Base-by-base conservation (phyloP, 805 yeast species). In the Lachancea lanzarotensis region DNA sequence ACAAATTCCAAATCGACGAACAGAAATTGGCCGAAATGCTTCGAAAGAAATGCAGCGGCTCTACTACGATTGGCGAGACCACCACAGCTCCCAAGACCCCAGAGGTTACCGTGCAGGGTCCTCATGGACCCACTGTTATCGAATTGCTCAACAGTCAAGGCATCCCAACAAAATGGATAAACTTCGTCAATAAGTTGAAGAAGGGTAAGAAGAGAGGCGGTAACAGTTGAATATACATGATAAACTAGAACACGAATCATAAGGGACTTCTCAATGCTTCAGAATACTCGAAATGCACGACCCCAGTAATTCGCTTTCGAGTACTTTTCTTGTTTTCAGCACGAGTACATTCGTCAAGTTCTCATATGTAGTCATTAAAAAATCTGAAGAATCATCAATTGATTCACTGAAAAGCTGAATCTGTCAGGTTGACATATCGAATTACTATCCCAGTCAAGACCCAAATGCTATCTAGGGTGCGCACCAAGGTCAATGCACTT, bases 81-180 rank as follows among this genome's bases (percentile, higher is more conserved):
- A 68, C 70, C 13, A 55, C 55, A 1, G 74, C 76, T 42, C 81
- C 82, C 3, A 74, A 72, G 32, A 56, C 74, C 0, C 62, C 71
- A 34, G 95, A 86, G 55, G 88, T 93, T 3, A 74, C 80, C 38
- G 95, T 93, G 2, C 98, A 93, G 67, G 98, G 98, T 0, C 84
- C 91, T 2, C 98, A 91, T 60, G 79, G 80, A 19, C 74, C 77
- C 38, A 61, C 73, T 0, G 77, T 84, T 10, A 67, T 72, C n/a
- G 82, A 80, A 2, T 60, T 82, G 37, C 65, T 90, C 46, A 72
- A 36, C 68, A 67, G 78, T 46, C 69, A 71, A 43, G 95, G 95
- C 0, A 65, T 91, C 20, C 81, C 83, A 19, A 60, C 73, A 3
- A 62, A 72, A 15, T 84, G 83, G 82, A 80, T 91, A 15, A 75